Conservation (phyloP, 176 grass and related monocot genomes). For the Elaeis guineensis region DNA sequence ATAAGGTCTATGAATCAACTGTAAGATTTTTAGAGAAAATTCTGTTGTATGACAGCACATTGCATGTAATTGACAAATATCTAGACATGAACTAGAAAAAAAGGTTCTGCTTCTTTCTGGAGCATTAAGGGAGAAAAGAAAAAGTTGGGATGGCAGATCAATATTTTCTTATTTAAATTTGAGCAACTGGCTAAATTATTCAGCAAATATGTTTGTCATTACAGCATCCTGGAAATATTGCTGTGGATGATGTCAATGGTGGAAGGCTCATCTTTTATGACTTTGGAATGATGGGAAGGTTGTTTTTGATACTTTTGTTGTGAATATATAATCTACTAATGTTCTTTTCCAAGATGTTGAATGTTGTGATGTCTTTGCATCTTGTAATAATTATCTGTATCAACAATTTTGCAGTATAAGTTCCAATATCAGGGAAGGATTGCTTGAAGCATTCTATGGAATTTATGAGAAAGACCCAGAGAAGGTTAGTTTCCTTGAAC, state of each 20-base stretch:
- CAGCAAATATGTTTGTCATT: constrained; percentile 5
- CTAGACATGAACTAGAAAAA: neutral
- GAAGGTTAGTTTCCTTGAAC: constrained; percentile 42
- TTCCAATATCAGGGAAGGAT: constrained; percentile 84
- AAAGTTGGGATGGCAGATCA: neutral
- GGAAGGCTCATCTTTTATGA: constrained; percentile 99
- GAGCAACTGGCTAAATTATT: neutral
- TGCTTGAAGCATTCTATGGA: constrained; percentile 95
- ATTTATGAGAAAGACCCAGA: constrained; percentile 96
- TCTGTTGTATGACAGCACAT: too few relatives aligned
- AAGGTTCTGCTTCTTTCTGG: neutral
- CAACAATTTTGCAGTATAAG: constrained; percentile 56
- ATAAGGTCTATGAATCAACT: too few relatives aligned
- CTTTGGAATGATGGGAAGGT: constrained; percentile 99
- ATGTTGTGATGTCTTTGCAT: constrained; percentile 5
- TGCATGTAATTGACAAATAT: too few relatives aligned
- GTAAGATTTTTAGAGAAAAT: too few relatives aligned
- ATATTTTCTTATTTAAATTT: neutral
- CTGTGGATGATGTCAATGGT: constrained; percentile 95
- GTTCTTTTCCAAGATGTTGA: too few relatives aligned
- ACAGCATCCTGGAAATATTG: constrained; percentile 99
- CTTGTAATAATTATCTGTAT: constrained; percentile 20
- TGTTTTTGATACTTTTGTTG: constrained; percentile 10
- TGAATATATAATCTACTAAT: neutral
- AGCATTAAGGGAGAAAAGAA: too few relatives aligned